Percentiles rank a stretch among this genome's conserved stretches.
Conservation (phyloP, 306 rosid species). For the Quercus wislizeni region DNA sequence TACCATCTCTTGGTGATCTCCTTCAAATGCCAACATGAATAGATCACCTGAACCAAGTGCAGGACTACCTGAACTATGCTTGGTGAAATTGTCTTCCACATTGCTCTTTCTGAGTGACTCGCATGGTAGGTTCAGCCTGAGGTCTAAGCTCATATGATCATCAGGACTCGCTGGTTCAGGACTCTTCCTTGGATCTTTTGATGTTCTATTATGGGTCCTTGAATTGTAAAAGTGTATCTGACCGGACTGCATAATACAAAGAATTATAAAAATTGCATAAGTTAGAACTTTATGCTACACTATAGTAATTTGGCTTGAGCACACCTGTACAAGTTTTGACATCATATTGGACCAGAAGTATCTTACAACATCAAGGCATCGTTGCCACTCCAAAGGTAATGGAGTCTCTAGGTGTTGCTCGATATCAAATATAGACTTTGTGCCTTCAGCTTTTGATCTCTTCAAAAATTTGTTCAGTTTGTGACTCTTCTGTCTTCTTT, state of each 20-base stretch:
- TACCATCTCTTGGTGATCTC: slow-evolving; percentile 65
- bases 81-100: slow-evolving; percentile 11
- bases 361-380: slow-evolving; percentile 49
- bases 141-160: slow-evolving; percentile 63
- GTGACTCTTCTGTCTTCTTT: slow-evolving; percentile 55
- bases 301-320: background rate
- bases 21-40: slow-evolving; percentile 36
- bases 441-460: slow-evolving; percentile 30
- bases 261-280: background rate
- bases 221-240: slow-evolving; percentile 65
- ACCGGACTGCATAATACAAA: slow-evolving; percentile 57
- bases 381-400: slow-evolving; percentile 69
- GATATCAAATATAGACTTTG: slow-evolving; percentile 36
- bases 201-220: slow-evolving; percentile 52
- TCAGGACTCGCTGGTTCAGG: slow-evolving; percentile 19
- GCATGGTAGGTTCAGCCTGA: slow-evolving; percentile 73
- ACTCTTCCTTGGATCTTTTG: slow-evolving; percentile 47
- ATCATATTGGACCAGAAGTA: too few species aligned
- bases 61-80: slow-evolving; percentile 15
- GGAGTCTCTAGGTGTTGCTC: slow-evolving; percentile 61
- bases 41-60: slow-evolving; percentile 16
- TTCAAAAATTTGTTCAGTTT: slow-evolving; percentile 31
- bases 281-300: background rate
- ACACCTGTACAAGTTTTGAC: background rate
- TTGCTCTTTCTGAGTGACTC: slow-evolving; percentile 41